Conservation (phyloP, 768 basidiomycete species). For the Tephrocybe sp. region DNA sequence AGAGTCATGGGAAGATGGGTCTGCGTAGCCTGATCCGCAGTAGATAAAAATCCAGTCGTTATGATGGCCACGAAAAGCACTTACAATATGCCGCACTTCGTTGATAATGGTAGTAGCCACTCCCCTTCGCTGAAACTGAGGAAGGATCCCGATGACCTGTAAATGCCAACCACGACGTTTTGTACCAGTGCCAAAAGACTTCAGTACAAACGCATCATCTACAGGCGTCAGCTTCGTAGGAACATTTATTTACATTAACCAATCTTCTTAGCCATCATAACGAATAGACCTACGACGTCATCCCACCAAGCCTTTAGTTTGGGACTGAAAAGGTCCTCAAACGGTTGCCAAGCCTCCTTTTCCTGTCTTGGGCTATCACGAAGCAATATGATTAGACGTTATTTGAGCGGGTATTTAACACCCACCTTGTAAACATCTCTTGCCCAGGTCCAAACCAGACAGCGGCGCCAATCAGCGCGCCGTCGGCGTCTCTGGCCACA, state of each 20-base stretch:
- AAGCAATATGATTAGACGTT: too few relatives aligned
- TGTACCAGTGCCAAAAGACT: slow-evolving; percentile 16
- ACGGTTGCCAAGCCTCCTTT: slow-evolving; percentile 9
- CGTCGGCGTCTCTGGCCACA: slow-evolving; percentile 16
- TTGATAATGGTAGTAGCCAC: slow-evolving; percentile 16
- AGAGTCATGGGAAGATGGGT: slow-evolving; percentile 14
- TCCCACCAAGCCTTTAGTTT: slow-evolving; percentile 13
- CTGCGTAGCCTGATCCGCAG: not conserved
- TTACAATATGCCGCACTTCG: slow-evolving; percentile 11
- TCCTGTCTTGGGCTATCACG: slow-evolving; percentile 1
- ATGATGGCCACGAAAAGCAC: not conserved
- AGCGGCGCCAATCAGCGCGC: slow-evolving; percentile 13
- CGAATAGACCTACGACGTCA: slow-evolving; percentile 1
- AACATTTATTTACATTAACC: too few relatives aligned
- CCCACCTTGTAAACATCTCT: slow-evolving; percentile 16
- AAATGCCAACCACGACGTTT: slow-evolving; percentile 17
- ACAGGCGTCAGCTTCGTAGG: slow-evolving; percentile 7
- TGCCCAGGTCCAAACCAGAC: slow-evolving; percentile 22
- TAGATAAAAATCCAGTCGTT: not conserved
- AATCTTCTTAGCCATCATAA: too few relatives aligned
- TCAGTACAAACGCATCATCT: slow-evolving; percentile 12
- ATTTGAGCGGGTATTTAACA: too few relatives aligned
- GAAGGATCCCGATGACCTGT: slow-evolving; percentile 17
- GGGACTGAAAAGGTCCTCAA: slow-evolving; percentile 10
- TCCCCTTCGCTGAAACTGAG: slow-evolving; percentile 12